These are phyloP conservation scores for Aspergillus fumigatus DNA, from an alignment of 2,329 filamentous ascomycete genomes.

Conservation along the genomic window DNA sequence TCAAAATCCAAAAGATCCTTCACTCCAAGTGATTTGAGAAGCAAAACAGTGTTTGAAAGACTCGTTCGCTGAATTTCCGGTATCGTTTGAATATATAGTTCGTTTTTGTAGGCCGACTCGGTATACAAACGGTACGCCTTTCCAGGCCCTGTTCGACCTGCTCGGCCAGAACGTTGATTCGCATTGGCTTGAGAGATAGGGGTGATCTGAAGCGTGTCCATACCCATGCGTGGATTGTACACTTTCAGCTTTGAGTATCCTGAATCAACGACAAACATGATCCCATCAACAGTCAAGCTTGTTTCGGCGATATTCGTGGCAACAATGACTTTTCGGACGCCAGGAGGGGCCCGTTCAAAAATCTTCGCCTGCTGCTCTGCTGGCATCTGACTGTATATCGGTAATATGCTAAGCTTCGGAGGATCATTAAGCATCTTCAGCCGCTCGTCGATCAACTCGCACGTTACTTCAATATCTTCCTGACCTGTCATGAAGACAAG, in stretches of 20 bases:
- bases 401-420: constrained; percentile 87
- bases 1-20: constrained; percentile 94
- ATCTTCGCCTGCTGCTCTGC: constrained; percentile 97
- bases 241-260: constrained; percentile 98
- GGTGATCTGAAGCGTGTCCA: constrained; percentile 97
- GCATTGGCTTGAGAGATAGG: constrained; percentile 96
- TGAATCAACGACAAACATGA: constrained; percentile 97
- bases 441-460: constrained; percentile 83
- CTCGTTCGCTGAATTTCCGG: constrained; percentile 97
- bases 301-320: constrained; percentile 99
- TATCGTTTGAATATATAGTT: constrained; percentile 94
- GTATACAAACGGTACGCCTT: constrained; percentile 94
- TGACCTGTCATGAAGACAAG: constrained; percentile 99
- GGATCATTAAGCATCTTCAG: constrained; percentile 88
- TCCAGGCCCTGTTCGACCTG: constrained; percentile 88
- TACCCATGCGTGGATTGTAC: constrained; percentile 97
- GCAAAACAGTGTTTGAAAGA: constrained; percentile 85
- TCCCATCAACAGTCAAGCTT: constrained; percentile 94
- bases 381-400: constrained; percentile 99
- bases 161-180: constrained; percentile 86
- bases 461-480: constrained; percentile 96
- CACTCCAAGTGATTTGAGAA: constrained; percentile 91
- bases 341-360: constrained; percentile 84
- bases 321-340: constrained; percentile 94
- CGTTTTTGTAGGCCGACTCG: constrained; percentile 90